Evolutionary conservation across 2,329 filamentous ascomycete species (phyloP), one percentile per base, ranked within the genome.

Genomic region (Colletotrichum orbiculare): DNA sequence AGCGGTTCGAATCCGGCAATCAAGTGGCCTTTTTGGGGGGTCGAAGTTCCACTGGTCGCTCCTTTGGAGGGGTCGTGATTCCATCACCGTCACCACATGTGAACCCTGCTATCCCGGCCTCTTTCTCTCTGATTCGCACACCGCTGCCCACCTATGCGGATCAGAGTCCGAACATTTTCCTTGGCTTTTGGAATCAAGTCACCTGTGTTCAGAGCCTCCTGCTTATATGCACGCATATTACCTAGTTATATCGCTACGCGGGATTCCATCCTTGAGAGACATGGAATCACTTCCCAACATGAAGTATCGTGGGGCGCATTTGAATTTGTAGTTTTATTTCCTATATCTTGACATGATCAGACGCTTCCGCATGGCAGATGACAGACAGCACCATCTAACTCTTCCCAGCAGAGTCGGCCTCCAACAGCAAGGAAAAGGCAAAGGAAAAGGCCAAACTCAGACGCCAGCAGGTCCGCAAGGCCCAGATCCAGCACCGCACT

Each of bases 401-500:
- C 15, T 33, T 3, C 8, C 7, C 42, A 66, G 63, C 52, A 5
- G 58, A 57, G 13, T 53, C 63, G 6, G 6, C 42, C 13, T 12
- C 46, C 43, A 47, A 42, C 37, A 2, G 13, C 17, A 53, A 58
- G 13, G 63, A 66, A 13, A 49, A 38, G n/a, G 38, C 46, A 3
- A 69, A 73, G 69, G 76, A 80, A 57, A 85, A 83, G 71, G 76
- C 81, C 25, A 78, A 82, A 69, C 66, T 77, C 13, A 81, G 85
- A 5, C 80, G 85, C 0, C 80, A 81, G 3, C 85, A 87, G 67
- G 84, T 87, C 55, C 75, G 84, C 3, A 79, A 77, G 25, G 85
- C 85, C 2, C 85, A 87, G 76, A 80, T 82, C 42, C 80, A 85
- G 71, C 85, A 87, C 69, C 83, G 85, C 13, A 81, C 84, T 72